Evolutionary conservation across 2,329 filamentous ascomycete genomes (phyloP).

Genomic region (Grosmannia huntii): DNA sequence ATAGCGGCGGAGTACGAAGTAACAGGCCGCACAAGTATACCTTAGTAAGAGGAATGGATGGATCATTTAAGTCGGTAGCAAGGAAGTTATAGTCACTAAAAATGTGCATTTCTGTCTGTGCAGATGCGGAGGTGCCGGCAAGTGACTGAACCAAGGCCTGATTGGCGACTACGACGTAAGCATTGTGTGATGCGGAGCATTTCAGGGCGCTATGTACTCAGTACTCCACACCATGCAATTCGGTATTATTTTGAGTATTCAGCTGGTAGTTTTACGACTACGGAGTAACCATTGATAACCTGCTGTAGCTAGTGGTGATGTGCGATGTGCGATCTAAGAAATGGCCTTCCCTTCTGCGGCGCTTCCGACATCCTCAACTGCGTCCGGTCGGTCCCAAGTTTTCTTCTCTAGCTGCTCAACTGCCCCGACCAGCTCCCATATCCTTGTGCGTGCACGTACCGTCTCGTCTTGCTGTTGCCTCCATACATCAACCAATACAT

Average conservation of each 20-base stretch:
- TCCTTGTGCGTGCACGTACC: constrained; percentile 34
- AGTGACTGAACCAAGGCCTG: too few relatives aligned
- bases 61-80: neutral
- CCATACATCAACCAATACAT: constrained; percentile 23
- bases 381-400: constrained; percentile 62
- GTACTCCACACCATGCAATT: too few relatives aligned
- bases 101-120: too few relatives aligned
- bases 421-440: constrained; percentile 41
- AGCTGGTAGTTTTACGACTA: too few relatives aligned
- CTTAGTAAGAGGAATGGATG: neutral
- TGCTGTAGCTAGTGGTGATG: neutral
- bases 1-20: neutral
- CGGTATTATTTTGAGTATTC: too few relatives aligned
- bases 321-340: neutral
- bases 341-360: neutral
- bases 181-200: too few relatives aligned
- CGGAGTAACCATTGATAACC: too few relatives aligned
- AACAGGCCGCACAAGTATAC: neutral
- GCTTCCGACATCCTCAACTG: constrained; percentile 54
- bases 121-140: too few relatives aligned
- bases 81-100: neutral
- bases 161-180: too few relatives aligned
- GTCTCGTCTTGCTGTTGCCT: constrained; percentile 43
- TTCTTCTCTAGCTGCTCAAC: constrained; percentile 53
- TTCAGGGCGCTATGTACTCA: too few relatives aligned